Base-by-base conservation (phyloP, 2,329 filamentous ascomycete genomes). In the Fragosphaeria purpurea region DNA sequence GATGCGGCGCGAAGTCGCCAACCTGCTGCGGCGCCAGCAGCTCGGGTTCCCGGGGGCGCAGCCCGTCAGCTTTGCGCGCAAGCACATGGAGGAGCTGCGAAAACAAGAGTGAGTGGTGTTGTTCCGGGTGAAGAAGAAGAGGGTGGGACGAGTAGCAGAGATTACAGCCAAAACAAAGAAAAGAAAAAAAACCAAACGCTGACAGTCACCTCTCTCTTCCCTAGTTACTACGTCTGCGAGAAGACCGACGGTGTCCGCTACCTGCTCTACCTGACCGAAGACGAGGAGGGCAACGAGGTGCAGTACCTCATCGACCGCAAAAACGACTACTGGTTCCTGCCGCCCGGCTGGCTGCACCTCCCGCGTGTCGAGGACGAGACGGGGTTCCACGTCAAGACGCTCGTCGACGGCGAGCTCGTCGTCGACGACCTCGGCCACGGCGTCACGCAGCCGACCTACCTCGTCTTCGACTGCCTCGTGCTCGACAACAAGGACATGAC, bases 181-280 rank as follows among this genome's bases (percentile, higher is more conserved):
- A 22, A 22, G 22, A 22, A 22, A 22, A 22, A 22, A 22, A 22
- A 22, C 2, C 22, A 22, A 22, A 22, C 22, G 22, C 22, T 22
- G 22, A 22, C 22, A 22, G 22, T 22, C 22, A 22, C 22, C 46
- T 30, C 31, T n/a, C 10, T 4, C 22, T 8, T 10, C n/a, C 4
- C 6, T 55, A 85, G 82, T 68, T 98, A 97, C 72, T 98, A 90
- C 65, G 86, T 98, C 57, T 96, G 91, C 73, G 93, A 98, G 69
- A 98, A 98, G 72, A 95, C 91, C 1, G 93, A 98, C 64, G 93
- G 93, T 50, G 88, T 97, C 56, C 83, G 93, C 56, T 96, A 94
- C 66, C 79, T 98, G n/a, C 79, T 98, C 57, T 97, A 94, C 72
- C 82, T 93, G 57, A 88, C 87, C 47, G 66, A 72, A 7, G 83